These are phyloP conservation scores for Cyclostephanos invisitatus DNA, from an alignment of 108 stramenopile species.

Conservation along the genomic window DNA sequence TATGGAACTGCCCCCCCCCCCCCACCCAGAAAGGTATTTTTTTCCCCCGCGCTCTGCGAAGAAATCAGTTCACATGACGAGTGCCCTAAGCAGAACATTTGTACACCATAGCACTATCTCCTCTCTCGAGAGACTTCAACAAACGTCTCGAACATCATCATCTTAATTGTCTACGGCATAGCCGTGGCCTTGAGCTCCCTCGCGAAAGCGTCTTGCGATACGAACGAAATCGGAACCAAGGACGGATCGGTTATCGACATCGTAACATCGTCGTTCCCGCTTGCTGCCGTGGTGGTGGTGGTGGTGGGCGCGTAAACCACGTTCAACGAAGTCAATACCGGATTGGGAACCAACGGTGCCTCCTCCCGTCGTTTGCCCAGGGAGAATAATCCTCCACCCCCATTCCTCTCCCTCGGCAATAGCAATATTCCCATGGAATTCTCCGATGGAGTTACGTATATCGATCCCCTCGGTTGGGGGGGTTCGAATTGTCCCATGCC, in stretches of 20 bases:
- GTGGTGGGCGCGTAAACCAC: constrained; percentile 71
- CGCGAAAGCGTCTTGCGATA: constrained; percentile 47
- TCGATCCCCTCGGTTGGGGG: constrained; percentile 67
- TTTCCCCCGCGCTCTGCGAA: no score
- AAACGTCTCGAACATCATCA: no score
- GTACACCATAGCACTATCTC: no score
- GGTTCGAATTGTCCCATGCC: constrained; percentile 86
- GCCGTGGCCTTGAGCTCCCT: constrained; percentile 49
- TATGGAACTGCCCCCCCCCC: no score
- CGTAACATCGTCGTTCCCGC: no score
- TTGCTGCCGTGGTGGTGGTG: no score
- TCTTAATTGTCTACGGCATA: no score
- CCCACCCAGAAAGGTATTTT: no score
- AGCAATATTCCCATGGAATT: constrained; percentile 85
- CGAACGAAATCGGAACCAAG: constrained; percentile 56
- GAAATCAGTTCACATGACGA: no score
- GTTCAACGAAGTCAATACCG: constrained; percentile 65
- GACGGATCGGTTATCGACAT: constrained; percentile 65
- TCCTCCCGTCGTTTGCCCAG: constrained; percentile 21
- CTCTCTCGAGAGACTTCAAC: no score
- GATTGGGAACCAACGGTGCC: constrained; percentile 57
- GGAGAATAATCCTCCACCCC: constrained; percentile 20
- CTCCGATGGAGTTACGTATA: constrained; percentile 74
- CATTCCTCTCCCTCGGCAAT: constrained; percentile 52
- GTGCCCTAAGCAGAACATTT: no score